Base-by-base conservation (phyloP, 441 rosid species). In the Croton setiger region DNA sequence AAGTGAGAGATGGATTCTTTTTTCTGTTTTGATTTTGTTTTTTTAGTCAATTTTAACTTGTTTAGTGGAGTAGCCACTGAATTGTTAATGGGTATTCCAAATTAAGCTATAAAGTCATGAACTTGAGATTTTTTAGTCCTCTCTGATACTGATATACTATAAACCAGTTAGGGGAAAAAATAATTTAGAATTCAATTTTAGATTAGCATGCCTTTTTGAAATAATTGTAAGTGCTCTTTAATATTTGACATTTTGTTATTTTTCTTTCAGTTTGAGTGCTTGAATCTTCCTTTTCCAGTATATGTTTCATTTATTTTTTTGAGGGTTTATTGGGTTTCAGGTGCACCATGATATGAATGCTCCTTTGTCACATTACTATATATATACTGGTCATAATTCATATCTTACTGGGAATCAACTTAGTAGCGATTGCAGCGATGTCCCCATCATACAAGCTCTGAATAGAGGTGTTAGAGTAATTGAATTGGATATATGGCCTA, bases 401-500 rank as follows among this genome's bases (percentile, higher is more conserved):
- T 93, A 93, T 78, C 81, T 93, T 43, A 93, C 96, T 2, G 96
- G 97, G 70, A 93, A 93, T 78, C 98, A 93, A 71, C 88, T 93
- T 15, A 93, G 85, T 56, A 93, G 98, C 70, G 96, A 91, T 64
- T 91, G 97, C 82, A 93, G 98, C 33, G 94, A 88, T 35, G 74
- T 79, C 33, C 99, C 99, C 12, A 92, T 90, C 72, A 82, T 88
- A 74, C 55, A 74, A 14, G 98, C 98, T 1, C 74, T 94, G 74
- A 59, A 82, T 64, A 84, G 66, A 76, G 99, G 99, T 61, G 98
- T 94, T 17, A 81, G 98, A 60, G 99, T 90, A n/a, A 85, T 94
- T 73, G 97, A 94, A 70, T 78, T 94, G 63, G 99, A 94, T 83
- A 75, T 94, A 58, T 94, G 98, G 99, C 99, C 98, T 0, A 90